Conservation (phyloP, 208 protist genomes). For the Trypanosoma conorhini region DNA sequence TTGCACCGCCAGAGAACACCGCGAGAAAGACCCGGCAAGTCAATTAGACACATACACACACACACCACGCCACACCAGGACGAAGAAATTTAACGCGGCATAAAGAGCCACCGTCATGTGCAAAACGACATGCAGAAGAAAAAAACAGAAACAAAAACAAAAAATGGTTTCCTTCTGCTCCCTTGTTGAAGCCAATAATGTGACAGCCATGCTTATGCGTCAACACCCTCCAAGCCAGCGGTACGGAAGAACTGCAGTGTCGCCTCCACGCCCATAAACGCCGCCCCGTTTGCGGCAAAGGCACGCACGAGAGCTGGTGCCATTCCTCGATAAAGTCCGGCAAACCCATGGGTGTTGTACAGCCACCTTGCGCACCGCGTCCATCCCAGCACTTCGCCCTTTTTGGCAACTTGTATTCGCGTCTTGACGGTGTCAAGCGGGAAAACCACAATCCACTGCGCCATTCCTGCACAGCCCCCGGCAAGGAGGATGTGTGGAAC, state of each 20-base stretch:
- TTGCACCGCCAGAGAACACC: too few species aligned
- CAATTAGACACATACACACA: too few species aligned
- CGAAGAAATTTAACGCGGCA: not conserved
- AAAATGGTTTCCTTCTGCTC: not conserved
- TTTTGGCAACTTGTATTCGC: constrained; percentile 57
- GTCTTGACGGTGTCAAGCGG: constrained; percentile 92
- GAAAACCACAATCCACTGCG: constrained; percentile 79
- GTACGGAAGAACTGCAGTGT: constrained; percentile 27
- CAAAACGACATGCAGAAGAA: not conserved
- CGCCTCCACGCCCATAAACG: constrained; percentile 30
- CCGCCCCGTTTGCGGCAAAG: constrained; percentile 27
- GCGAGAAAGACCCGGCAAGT: too few species aligned
- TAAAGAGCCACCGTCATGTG: not conserved
- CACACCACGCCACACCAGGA: too few species aligned
- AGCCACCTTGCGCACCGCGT: constrained; percentile 23
- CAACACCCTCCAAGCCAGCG: constrained; percentile 12
- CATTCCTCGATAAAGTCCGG: constrained; percentile 27
- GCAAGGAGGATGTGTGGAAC: constrained; percentile 45
- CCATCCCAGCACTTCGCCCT: constrained; percentile 13
- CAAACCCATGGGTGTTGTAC: constrained; percentile 19
- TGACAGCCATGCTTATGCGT: not conserved
- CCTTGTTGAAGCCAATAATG: not conserved
- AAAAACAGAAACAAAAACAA: not conserved
- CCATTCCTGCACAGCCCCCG: constrained; percentile 63
- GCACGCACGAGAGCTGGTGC: constrained; percentile 25